Conservation (phyloP, 495 filamentous ascomycete species). For the Collariella sp. region DNA sequence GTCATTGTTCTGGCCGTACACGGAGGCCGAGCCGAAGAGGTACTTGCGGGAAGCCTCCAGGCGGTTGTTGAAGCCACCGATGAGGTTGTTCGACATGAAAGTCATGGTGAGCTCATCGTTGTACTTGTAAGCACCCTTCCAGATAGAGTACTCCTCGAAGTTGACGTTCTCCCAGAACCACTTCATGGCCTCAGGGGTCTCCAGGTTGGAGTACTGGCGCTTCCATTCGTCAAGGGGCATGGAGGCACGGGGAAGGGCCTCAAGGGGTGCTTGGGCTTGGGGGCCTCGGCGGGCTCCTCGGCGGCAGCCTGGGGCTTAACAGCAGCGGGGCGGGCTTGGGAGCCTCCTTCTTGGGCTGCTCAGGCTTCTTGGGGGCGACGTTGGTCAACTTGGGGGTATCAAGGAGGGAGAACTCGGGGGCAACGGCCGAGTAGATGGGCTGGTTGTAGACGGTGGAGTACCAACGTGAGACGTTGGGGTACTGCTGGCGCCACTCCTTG, state of each 20-base stretch:
- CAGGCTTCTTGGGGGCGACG: slow-evolving; percentile 77
- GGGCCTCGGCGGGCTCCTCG: slow-evolving; percentile 57
- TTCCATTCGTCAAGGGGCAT: slow-evolving; percentile 94
- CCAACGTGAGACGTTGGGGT: slow-evolving; percentile 88
- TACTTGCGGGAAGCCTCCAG: slow-evolving; percentile 98
- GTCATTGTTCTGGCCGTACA: slow-evolving; percentile 80
- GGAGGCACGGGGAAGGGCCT: slow-evolving; percentile 70
- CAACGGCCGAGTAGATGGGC: slow-evolving; percentile 75
- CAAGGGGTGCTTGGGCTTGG: slow-evolving; percentile 97
- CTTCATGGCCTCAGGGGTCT: slow-evolving; percentile 77
- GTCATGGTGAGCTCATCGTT: slow-evolving; percentile 91
- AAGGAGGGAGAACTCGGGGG: slow-evolving; percentile 62
- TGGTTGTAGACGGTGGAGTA: slow-evolving; percentile 89
- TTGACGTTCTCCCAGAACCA: slow-evolving; percentile 98
- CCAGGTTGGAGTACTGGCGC: slow-evolving; percentile 95
- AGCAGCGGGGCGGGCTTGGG: slow-evolving; percentile 45
- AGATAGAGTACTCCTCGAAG: slow-evolving; percentile 89
- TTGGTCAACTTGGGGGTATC: slow-evolving; percentile 79
- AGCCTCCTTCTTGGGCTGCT: slow-evolving; percentile 44
- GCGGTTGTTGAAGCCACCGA: slow-evolving; percentile 94
- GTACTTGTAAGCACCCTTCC: slow-evolving; percentile 92
- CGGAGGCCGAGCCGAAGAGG: slow-evolving; percentile 86
- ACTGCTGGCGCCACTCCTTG: slow-evolving; percentile 68
- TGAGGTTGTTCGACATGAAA: slow-evolving; percentile 98
- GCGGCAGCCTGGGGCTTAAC: slow-evolving; percentile 40